Evolutionary conservation across 208 protist genomes (phyloP).

Genomic region (Trypanosoma caninum): DNA sequence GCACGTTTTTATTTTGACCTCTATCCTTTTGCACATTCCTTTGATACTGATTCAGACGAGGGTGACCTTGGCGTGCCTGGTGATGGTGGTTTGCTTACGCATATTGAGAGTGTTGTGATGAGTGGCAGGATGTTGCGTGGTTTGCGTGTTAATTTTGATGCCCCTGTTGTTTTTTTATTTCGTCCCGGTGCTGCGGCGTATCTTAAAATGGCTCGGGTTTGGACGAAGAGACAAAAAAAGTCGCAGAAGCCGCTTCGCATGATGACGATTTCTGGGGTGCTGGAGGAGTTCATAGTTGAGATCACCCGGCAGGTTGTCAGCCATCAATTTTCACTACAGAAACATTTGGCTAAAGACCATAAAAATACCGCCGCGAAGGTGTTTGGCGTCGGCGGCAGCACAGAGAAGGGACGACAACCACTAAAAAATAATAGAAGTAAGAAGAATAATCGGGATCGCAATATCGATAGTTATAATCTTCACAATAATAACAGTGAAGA

Average conservation of each 20-base stretch:
- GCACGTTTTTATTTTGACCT: constrained; percentile 9
- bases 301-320: background rate
- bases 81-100: background rate
- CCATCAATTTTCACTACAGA: background rate
- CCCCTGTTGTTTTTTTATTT: constrained; percentile 7
- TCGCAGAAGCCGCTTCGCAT: background rate
- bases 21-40: constrained; percentile 11
- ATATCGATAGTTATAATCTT: too few relatives aligned
- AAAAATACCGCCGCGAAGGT: background rate
- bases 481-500: background rate
- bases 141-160: background rate
- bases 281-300: background rate
- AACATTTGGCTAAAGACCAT: constrained; percentile 6
- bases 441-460: too few relatives aligned
- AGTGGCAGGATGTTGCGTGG: background rate
- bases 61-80: background rate
- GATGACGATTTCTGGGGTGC: constrained; percentile 9
- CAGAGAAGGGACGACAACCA: background rate
- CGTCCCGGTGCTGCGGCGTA: constrained; percentile 19
- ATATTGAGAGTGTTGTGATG: constrained; percentile 2
- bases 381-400: background rate
- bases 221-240: background rate
- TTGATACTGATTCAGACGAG: background rate
- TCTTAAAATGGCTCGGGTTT: background rate
- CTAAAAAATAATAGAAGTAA: too few relatives aligned